These are phyloP conservation scores for Aspergillus funiculosus DNA, from an alignment of 495 filamentous ascomycete genomes.

Conservation along the genomic window DNA sequence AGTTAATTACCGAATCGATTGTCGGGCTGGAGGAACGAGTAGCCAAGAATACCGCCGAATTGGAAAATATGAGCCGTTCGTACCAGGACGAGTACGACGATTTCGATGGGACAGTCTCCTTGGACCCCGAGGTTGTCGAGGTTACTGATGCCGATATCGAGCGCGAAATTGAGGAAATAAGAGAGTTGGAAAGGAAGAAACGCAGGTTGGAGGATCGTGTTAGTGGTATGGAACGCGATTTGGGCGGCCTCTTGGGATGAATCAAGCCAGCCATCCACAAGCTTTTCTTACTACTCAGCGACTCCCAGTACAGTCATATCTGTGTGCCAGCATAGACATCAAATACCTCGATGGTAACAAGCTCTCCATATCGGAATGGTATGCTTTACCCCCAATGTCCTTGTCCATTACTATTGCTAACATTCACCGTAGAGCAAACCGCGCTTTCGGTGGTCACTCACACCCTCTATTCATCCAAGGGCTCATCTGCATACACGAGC, in stretches of 20 bases:
- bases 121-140: slow-evolving; percentile 40
- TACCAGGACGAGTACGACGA: slow-evolving; percentile 38
- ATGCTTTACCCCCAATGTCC: too few species aligned
- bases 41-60: slow-evolving; percentile 64
- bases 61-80: slow-evolving; percentile 65
- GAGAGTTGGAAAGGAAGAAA: slow-evolving; percentile 72
- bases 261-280: not conserved
- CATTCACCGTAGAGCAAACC: too few species aligned
- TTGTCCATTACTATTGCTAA: too few species aligned
- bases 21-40: slow-evolving; percentile 74
- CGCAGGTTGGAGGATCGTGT: slow-evolving; percentile 69
- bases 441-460: too few species aligned
- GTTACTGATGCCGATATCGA: slow-evolving; percentile 71
- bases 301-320: not conserved
- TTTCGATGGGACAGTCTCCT: slow-evolving; percentile 29
- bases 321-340: too few species aligned
- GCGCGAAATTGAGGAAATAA: slow-evolving; percentile 72
- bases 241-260: slow-evolving; percentile 59
- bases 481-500: too few species aligned
- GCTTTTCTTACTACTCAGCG: not conserved
- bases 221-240: slow-evolving; percentile 71
- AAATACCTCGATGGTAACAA: too few species aligned
- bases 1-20: slow-evolving; percentile 67
- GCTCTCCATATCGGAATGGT: too few species aligned
- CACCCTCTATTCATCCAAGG: too few species aligned